phyloP scores from a whole-genome alignment of 306 rosid genomes.

The Sphenostylis stenocarpa region DNA sequence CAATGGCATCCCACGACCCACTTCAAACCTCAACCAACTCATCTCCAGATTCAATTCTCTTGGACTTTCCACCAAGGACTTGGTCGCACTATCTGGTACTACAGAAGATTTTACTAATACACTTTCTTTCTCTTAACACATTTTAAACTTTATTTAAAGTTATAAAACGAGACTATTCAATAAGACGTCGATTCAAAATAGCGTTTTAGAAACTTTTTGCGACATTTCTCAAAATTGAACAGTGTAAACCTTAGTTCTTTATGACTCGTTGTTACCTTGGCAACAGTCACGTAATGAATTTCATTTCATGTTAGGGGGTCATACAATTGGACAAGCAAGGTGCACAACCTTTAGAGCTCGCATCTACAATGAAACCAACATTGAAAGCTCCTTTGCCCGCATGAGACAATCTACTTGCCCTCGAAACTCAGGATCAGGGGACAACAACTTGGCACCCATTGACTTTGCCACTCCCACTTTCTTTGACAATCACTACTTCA shows the following conservation, averaged over 20 bases:
- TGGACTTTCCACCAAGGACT: constrained; percentile 75
- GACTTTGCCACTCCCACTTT: constrained; percentile 57
- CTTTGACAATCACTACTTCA: constrained; percentile 76
- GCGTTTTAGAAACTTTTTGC: neutral
- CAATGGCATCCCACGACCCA: constrained; percentile 68
- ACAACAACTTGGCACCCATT: constrained; percentile 84
- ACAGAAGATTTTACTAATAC: neutral
- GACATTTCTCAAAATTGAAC: neutral
- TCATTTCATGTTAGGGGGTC: constrained; percentile 48
- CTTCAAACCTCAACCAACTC: constrained; percentile 63
- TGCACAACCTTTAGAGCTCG: constrained; percentile 62
- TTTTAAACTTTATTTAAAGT: neutral
- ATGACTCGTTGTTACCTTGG: neutral
- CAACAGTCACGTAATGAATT: neutral
- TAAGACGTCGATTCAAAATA: too few relatives aligned
- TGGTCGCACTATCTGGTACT: constrained; percentile 79
- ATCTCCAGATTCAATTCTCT: constrained; percentile 52
- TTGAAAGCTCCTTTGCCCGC: constrained; percentile 51
- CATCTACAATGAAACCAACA: constrained; percentile 67
- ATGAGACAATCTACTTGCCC: constrained; percentile 66
- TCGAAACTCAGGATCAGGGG: constrained; percentile 59
- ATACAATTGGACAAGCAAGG: constrained; percentile 88
- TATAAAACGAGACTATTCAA: neutral
- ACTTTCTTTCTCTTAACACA: neutral
- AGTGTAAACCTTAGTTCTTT: neutral